These are phyloP conservation scores for Penicillium nucicola DNA, from an alignment of 495 filamentous ascomycete genomes.

Conservation along the genomic window DNA sequence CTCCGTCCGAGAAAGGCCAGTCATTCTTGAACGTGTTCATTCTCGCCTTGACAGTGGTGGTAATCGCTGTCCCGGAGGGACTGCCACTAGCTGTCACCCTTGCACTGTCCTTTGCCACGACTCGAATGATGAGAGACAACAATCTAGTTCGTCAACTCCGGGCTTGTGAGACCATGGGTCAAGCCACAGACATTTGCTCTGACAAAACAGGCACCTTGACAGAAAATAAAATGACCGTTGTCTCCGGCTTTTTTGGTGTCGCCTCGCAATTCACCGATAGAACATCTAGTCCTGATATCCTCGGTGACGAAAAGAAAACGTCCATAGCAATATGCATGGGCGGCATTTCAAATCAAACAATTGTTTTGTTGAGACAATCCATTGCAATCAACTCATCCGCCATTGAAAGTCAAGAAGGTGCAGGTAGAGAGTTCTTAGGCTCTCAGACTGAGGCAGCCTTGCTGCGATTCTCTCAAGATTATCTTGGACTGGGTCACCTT, in stretches of 20 bases:
- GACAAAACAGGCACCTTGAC: constrained; percentile 60
- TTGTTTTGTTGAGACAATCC: constrained; percentile 24
- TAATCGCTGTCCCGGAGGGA: constrained; percentile 66
- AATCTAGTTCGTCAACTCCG: constrained; percentile 55
- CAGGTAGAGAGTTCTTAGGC: constrained; percentile 47
- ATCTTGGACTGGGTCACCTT: constrained; percentile 48
- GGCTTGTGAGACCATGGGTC: constrained; percentile 61
- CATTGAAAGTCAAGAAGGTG: constrained; percentile 51
- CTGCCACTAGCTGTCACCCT: constrained; percentile 61
- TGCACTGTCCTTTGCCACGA: constrained; percentile 52
- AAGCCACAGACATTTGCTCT: constrained; percentile 56
- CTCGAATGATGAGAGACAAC: constrained; percentile 57
- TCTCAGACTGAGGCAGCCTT: constrained; percentile 59
- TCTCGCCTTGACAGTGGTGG: constrained; percentile 57
- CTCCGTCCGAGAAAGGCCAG: constrained; percentile 45
- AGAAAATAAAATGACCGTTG: constrained; percentile 58
- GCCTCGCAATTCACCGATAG: neutral
- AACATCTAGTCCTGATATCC: neutral
- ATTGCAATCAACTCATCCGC: constrained; percentile 56
- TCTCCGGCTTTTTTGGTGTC: constrained; percentile 48
- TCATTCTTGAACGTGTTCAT: constrained; percentile 56
- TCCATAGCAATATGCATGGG: neutral
- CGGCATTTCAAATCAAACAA: neutral
- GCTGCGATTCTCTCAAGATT: constrained; percentile 49
- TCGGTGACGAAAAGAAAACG: neutral